Evolutionary conservation across 345 rosid genomes (phyloP).

Genomic region (Corymbia maculata): DNA sequence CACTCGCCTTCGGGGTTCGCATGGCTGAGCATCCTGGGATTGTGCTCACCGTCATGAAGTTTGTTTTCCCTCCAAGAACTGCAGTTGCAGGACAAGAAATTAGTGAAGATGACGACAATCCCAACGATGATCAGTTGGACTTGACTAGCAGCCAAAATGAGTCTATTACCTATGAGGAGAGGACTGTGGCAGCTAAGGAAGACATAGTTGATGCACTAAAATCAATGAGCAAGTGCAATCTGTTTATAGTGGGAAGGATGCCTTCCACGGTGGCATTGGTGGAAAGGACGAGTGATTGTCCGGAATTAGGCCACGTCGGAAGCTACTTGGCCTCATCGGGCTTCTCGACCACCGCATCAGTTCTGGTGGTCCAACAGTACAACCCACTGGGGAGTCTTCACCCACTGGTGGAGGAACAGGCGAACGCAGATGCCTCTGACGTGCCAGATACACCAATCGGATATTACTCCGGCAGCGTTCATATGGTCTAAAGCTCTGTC

Average conservation of each 20-base stretch:
- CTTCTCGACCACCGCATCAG: conserved; percentile 15
- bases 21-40: conserved; percentile 66
- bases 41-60: conserved; percentile 28
- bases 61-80: conserved; percentile 5
- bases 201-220: conserved; percentile 2
- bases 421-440: neutral
- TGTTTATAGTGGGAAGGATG: conserved; percentile 28
- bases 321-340: conserved; percentile 18
- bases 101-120: neutral
- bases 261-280: conserved; percentile 2
- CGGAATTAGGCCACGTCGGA: conserved; percentile 30
- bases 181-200: neutral
- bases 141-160: neutral
- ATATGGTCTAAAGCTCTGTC: neutral
- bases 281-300: conserved; percentile 10
- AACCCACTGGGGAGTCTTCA: neutral
- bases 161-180: conserved; percentile 15
- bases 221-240: conserved; percentile 13
- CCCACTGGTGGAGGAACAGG: conserved; percentile 1
- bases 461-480: neutral
- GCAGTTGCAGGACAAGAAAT: neutral
- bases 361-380: conserved; percentile 16
- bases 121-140: neutral
- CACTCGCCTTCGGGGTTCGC: conserved; percentile 43
- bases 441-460: conserved; percentile 4